Percentiles rank a stretch among this genome's conserved stretches.
Evolutionary conservation across 2,329 filamentous ascomycete species (phyloP).

Genomic region (Fusarium annulatum): DNA sequence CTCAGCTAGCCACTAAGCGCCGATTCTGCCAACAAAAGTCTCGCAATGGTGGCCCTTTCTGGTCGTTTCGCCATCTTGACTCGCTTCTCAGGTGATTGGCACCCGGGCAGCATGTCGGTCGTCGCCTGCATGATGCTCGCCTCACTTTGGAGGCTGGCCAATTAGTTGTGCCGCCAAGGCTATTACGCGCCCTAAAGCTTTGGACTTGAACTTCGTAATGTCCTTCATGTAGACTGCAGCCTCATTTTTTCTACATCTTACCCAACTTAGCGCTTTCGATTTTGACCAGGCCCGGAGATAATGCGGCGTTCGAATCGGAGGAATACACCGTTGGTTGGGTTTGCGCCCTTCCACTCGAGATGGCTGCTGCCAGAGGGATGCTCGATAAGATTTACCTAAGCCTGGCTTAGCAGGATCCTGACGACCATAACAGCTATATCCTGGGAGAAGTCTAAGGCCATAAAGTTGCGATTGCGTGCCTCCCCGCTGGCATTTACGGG

Average conservation of each 20-base stretch:
- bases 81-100: neutral
- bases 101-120: neutral
- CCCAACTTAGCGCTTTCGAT: neutral
- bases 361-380: neutral
- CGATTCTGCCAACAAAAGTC: accelerated
- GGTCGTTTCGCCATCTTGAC: accelerated
- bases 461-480: neutral
- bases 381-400: neutral
- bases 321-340: neutral
- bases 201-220: neutral
- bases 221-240: accelerated
- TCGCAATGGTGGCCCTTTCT: neutral
- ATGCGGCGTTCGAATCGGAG: accelerated
- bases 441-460: neutral
- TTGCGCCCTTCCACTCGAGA: neutral
- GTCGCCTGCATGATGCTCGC: neutral
- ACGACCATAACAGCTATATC: neutral
- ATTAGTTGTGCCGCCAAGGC: neutral
- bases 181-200: neutral
- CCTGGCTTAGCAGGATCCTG: neutral
- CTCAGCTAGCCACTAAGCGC: neutral
- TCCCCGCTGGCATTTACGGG: accelerated
- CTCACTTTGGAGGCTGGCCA: neutral
- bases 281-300: neutral
- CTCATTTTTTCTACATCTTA: accelerated